These are phyloP conservation scores for Musa schizocarpa DNA, from an alignment of 176 grass and related monocot genomes.

Conservation along the genomic window DNA sequence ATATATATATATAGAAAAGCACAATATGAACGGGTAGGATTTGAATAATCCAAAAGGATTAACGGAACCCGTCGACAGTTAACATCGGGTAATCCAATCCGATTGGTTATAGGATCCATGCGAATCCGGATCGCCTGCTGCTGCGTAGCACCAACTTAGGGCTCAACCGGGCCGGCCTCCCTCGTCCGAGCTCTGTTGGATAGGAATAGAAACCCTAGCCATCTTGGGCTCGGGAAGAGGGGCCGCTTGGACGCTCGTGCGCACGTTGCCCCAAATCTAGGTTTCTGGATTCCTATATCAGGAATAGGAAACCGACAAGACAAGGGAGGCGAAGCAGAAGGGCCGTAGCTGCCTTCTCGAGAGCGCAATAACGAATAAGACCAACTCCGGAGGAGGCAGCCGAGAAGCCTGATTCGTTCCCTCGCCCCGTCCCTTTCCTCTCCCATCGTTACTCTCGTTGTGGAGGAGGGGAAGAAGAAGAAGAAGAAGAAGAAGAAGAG, in stretches of 20 bases:
- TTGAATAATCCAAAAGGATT: no score
- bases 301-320: not conserved
- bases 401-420: not conserved
- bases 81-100: no score
- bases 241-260: not conserved
- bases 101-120: no score
- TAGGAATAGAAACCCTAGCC: not conserved
- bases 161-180: no score
- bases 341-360: not conserved
- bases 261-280: not conserved
- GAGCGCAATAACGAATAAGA: not conserved
- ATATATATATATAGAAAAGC: no score
- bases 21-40: no score
- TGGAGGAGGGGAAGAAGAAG: not conserved
- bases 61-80: no score
- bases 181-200: not conserved
- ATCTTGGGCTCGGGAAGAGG: not conserved
- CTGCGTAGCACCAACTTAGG: no score
- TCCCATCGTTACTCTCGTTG: not conserved
- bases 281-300: not conserved
- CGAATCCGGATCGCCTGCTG: no score
- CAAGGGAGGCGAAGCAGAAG: not conserved
- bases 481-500: slow-evolving; percentile 26
- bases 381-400: not conserved
- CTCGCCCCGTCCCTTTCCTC: not conserved